These are phyloP conservation scores for Aquilaria agallochum DNA, from an alignment of 441 rosid genomes.

Conservation along the genomic window DNA sequence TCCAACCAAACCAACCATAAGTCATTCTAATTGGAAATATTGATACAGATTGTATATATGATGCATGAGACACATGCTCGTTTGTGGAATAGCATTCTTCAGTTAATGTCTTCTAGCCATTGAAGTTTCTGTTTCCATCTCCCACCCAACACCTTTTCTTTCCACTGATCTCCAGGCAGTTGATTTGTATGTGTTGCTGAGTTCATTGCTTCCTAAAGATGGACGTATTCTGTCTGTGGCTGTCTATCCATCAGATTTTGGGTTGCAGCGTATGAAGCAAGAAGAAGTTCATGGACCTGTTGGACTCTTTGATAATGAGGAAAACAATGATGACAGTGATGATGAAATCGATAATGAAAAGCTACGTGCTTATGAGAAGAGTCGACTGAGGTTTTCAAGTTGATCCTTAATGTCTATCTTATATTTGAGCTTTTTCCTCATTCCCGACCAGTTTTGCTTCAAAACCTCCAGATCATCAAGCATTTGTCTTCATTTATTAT, in stretches of 20 bases:
- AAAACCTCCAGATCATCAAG: too few relatives aligned
- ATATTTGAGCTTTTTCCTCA: background rate
- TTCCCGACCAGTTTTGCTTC: too few relatives aligned
- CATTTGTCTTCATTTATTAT: too few relatives aligned
- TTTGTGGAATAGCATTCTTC: too few relatives aligned
- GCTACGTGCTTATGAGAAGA: constrained; percentile 50
- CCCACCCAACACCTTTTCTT: background rate
- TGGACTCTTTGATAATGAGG: constrained; percentile 58
- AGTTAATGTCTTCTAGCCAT: too few relatives aligned
- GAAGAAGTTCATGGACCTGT: constrained; percentile 96
- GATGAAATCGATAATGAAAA: constrained; percentile 33
- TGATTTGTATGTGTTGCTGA: constrained; percentile 73
- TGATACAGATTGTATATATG: too few relatives aligned
- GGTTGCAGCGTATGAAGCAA: constrained; percentile 83
- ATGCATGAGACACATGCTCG: too few relatives aligned
- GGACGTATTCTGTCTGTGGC: constrained; percentile 72
- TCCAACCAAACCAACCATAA: too few relatives aligned
- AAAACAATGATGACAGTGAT: constrained; percentile 26
- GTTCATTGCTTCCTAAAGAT: constrained; percentile 79
- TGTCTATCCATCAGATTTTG: constrained; percentile 91
- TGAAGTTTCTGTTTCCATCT: constrained; percentile 1
- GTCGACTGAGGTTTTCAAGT: constrained; percentile 42
- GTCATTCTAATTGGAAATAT: too few relatives aligned
- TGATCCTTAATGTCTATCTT: too few relatives aligned
- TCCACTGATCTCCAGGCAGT: constrained; percentile 48